A percentile compares a stretch with the other conserved stretches of the same genome.
Evolutionary conservation across 495 filamentous ascomycete species (phyloP).

Genomic region (Rhypophila decipiens): DNA sequence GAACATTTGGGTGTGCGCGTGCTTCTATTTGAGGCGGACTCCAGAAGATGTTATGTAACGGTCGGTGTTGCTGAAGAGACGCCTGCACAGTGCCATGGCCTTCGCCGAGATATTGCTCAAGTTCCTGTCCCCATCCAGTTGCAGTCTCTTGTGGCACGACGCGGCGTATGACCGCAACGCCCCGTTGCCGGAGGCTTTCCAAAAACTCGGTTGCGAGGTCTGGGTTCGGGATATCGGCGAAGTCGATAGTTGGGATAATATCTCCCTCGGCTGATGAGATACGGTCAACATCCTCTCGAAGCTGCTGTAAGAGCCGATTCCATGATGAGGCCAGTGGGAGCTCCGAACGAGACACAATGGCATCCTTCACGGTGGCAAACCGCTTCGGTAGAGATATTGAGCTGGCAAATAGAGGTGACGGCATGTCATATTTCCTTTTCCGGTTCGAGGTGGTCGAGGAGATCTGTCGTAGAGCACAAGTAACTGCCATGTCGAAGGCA

Average conservation of each 20-base stretch:
- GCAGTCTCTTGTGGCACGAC: constrained; percentile 53
- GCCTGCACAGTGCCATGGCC: constrained; percentile 40
- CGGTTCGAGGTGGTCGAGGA: too few relatives aligned
- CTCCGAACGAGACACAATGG: constrained; percentile 57
- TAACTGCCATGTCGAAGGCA: constrained; percentile 15
- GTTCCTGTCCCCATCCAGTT: constrained; percentile 42
- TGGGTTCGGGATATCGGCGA: constrained; percentile 46
- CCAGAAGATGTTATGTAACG: constrained; percentile 86
- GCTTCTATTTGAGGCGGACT: constrained; percentile 66
- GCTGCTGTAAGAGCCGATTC: constrained; percentile 53
- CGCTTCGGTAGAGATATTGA: constrained; percentile 57
- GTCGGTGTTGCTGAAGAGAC: constrained; percentile 53
- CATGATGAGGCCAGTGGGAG: constrained; percentile 44
- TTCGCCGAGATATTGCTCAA: constrained; percentile 49
- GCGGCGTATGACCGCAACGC: constrained; percentile 55
- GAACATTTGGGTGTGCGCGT: constrained; percentile 64
- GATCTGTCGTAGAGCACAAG: too few relatives aligned
- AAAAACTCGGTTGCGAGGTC: constrained; percentile 34
- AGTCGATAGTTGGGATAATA: constrained; percentile 58
- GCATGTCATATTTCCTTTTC: constrained; percentile 13
- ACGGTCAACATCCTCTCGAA: constrained; percentile 48
- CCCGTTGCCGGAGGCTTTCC: constrained; percentile 48
- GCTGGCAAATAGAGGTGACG: constrained; percentile 14
- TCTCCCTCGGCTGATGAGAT: constrained; percentile 32
- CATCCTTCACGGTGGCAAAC: constrained; percentile 63